Evolutionary conservation across 2,329 filamentous ascomycete genomes (phyloP), one percentile per base, ranked within the genome.

Genomic region (Cadophora malorum): DNA sequence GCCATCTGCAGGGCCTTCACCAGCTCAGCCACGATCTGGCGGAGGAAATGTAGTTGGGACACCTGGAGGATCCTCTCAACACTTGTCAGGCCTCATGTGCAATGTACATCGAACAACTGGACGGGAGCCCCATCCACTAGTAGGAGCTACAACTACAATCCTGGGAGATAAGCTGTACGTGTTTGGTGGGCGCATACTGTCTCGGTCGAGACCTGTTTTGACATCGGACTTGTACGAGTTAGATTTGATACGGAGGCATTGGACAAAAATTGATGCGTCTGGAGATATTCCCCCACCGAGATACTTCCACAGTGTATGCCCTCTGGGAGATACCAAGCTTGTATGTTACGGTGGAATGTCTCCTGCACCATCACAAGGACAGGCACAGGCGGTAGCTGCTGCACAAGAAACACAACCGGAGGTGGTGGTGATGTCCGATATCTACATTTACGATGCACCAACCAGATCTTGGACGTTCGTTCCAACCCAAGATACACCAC

Each of bases 271-370:
- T 28, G 92, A 97, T 64, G 90, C 92, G 0, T 86, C 84, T 33
- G 96, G 96, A 55, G 94, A 98, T 75, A 83, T 96, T 47, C 96
- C 96, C 0, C 91, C 94, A 1, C 93, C 96, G 9, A 88, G 96
- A 69, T 99, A 99, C 79, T 99, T 99, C 73, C 96, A 99, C 82
- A 98, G 94, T 71, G 92, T 98, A 79, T 99, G 96, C 78, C 87
- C 93, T 0, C 82, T 99, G 1, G 96, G 96, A 25, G 96, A 98
- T 78, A 95, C 93, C 2, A 99, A 98, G 79, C 85, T 99, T 79
- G 95, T 99, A 3, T 98, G 95, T 80, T 99, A 98, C 79, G 96
- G 96, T 67, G 96, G 96, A 74, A 99, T 99, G 96, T 97, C 95
- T 10, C 94, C 95, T 0, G 87, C 89, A 12, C 76, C 82, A 16